phyloP scores from a whole-genome alignment of 2,329 filamentous ascomycete genomes.

The Alternaria postmessia region DNA sequence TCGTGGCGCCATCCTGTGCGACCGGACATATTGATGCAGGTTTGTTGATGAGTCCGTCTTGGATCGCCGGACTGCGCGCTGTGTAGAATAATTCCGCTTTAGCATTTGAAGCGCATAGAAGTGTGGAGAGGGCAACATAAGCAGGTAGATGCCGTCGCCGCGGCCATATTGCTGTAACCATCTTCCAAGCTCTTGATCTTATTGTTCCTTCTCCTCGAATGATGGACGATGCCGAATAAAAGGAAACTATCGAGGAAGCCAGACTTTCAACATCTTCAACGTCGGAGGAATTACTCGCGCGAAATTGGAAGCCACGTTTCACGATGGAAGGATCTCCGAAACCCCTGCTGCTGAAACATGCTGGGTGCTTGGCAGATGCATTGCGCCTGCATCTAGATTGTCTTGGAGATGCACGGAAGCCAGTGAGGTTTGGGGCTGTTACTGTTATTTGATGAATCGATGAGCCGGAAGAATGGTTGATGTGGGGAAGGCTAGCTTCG shows the following conservation, averaged over 20 bases:
- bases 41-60: conserved; percentile 28
- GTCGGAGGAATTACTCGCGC: neutral
- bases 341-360: conserved; percentile 24
- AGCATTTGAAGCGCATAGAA: conserved; percentile 10
- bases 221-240: neutral
- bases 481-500: conserved; percentile 7
- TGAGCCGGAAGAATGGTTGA: conserved; percentile 21
- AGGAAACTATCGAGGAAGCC: neutral
- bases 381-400: conserved; percentile 11
- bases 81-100: conserved; percentile 27
- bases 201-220: neutral
- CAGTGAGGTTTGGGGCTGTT: conserved; percentile 4
- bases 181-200: conserved; percentile 2
- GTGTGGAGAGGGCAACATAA: conserved; percentile 4
- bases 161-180: conserved; percentile 2
- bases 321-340: conserved; percentile 16
- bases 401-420: conserved; percentile 1
- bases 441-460: conserved; percentile 8
- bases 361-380: conserved; percentile 18
- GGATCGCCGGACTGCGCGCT: conserved; percentile 28
- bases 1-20: conserved; percentile 32
- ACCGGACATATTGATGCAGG: conserved; percentile 31
- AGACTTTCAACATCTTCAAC: neutral
- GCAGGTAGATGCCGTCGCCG: conserved; percentile 2
- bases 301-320: conserved; percentile 29